Base-by-base conservation (phyloP, 2,329 filamentous ascomycete species). In the Didymosphaeria variabile region DNA sequence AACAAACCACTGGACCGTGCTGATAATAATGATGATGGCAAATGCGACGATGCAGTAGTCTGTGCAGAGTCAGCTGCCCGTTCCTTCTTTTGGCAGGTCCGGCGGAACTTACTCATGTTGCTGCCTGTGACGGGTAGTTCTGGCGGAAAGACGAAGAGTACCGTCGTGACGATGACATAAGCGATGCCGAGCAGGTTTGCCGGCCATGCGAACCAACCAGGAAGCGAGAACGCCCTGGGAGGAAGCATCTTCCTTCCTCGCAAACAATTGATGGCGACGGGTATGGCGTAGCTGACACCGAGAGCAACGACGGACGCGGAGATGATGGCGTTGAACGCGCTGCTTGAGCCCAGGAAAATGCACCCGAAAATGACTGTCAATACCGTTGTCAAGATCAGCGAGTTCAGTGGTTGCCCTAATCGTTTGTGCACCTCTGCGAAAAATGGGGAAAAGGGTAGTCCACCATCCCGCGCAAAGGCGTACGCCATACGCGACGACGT, bases 81-180 rank as follows among this genome's bases (percentile, higher is more conserved):
- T 23, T 15, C 31, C 1, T 45, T 17, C 42, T 8, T 6, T 5
- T 15, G 23, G 10, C 2, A 42, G 21, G 2, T 26, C 19, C 2
- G 23, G 9, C 17, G 46, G 15, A 36, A 79, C 82, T 69, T 79
- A 85, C 85, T 93, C 90, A 93, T 93, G 78, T 86, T 92, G 67
- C 79, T 86, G 0, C 84, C 82, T 0, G 87, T 87, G 1, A 90
- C 88, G 0, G 89, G 89, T 4, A 88, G 71, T 8, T 83, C 84
- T 0, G 91, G 90, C 3, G 91, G 91, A 77, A 93, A 92, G 21
- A 92, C 83, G 77, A 93, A 93, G 0, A 93, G 82, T 0, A 92
- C 87, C 0, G 90, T 92, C 0, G 90, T 93, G n/a, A 93, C 74
- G 13, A 87, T 79, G 1, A 89, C 86, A 77, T 90, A 93, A 0